These are phyloP conservation scores for Rhizopogon rudus DNA, from an alignment of 768 basidiomycete genomes.

Conservation along the genomic window DNA sequence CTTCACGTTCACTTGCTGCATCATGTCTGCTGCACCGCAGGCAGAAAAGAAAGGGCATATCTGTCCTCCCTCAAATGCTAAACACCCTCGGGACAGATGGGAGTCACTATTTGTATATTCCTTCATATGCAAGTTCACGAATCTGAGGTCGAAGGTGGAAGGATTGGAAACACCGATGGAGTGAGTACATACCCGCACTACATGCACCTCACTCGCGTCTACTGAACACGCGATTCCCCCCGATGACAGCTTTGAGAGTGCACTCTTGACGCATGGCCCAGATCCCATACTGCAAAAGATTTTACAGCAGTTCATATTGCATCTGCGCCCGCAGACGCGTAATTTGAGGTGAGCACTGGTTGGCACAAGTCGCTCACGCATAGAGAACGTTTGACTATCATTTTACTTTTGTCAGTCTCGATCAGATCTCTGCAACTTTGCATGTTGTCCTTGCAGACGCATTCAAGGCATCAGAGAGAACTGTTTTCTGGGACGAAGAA, in stretches of 20 bases:
- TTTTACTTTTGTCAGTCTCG: constrained; percentile 48
- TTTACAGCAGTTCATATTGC: constrained; percentile 72
- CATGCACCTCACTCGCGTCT: constrained; percentile 15
- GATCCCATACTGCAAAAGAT: constrained; percentile 70
- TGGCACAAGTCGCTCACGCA: constrained; percentile 19
- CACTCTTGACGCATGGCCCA: constrained; percentile 66
- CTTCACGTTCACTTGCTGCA: constrained; percentile 26
- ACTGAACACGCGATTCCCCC: constrained; percentile 27
- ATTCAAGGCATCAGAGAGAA: constrained; percentile 68
- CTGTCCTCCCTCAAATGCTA: constrained; percentile 55
- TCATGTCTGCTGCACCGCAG: constrained; percentile 33
- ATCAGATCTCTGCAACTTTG: constrained; percentile 78
- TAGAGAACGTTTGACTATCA: constrained; percentile 26
- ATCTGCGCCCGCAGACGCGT: constrained; percentile 84
- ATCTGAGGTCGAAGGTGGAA: constrained; percentile 68
- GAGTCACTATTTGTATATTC: constrained; percentile 82
- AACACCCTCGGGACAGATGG: constrained; percentile 80
- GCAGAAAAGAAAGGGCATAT: constrained; percentile 46
- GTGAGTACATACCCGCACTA: constrained; percentile 44
- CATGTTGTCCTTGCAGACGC: constrained; percentile 64
- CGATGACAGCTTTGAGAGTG: constrained; percentile 66
- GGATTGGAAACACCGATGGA: constrained; percentile 80
- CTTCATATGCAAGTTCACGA: constrained; percentile 81
- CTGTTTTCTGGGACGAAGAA: constrained; percentile 77
- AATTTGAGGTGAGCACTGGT: constrained; percentile 71